Evolutionary conservation across 306 rosid species (phyloP).

Genomic region (Datisca glomerata): DNA sequence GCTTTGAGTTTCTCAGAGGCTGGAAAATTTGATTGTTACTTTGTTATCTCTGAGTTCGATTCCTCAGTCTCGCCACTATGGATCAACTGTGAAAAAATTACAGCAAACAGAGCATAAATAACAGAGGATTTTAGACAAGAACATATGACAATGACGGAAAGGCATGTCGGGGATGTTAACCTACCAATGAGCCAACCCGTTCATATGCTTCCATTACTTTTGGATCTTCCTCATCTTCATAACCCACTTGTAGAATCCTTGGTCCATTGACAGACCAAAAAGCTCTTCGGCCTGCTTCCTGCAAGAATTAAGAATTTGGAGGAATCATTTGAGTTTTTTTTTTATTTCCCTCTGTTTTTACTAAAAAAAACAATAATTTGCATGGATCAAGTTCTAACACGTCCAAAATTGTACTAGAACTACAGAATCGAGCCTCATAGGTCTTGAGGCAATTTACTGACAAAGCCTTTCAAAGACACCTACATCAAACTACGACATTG

Average conservation of each 20-base stretch:
- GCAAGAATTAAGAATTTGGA: not conserved
- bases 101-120: not conserved
- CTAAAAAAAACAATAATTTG: no score
- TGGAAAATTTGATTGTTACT: no score
- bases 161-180: conserved; percentile 5
- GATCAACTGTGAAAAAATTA: conserved; percentile 46
- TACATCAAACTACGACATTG: no score
- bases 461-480: no score
- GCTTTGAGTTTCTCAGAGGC: no score
- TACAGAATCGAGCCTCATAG: no score
- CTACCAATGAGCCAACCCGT: conserved; percentile 87
- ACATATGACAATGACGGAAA: not conserved
- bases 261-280: conserved; percentile 96
- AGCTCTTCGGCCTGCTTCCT: conserved; percentile 93
- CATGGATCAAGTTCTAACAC: no score
- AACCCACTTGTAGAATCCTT: conserved; percentile 74
- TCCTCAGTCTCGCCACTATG: conserved; percentile 42
- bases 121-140: conserved; percentile 5
- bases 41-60: no score
- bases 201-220: conserved; percentile 87
- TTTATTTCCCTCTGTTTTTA: no score
- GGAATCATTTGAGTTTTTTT: not conserved
- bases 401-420: no score
- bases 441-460: no score
- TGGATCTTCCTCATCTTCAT: conserved; percentile 81